A percentile compares a stretch with the other conserved stretches of the same genome.
These are phyloP conservation scores for Aspergillus affinis DNA, from an alignment of 495 filamentous ascomycete genomes.

Conservation along the genomic window DNA sequence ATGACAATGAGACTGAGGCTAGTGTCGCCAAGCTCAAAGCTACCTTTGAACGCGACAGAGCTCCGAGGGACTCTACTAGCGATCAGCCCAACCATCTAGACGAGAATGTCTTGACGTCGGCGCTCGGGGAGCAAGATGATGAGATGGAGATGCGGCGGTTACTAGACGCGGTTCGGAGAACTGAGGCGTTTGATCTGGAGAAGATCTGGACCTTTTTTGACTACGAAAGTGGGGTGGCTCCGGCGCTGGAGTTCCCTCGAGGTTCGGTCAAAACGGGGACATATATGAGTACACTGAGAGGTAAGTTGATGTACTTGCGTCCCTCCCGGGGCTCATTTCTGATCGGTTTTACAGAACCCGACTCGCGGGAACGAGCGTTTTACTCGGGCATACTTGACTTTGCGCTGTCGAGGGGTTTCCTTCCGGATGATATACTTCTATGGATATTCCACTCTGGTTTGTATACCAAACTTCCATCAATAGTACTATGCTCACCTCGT, in stretches of 20 bases:
- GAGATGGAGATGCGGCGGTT: slow-evolving; percentile 57
- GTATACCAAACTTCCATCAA: slow-evolving; percentile 8
- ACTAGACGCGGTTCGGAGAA: slow-evolving; percentile 69
- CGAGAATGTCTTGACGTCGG: slow-evolving; percentile 40
- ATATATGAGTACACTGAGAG: slow-evolving; percentile 34
- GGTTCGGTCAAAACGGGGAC: slow-evolving; percentile 26
- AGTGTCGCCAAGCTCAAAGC: slow-evolving; percentile 54
- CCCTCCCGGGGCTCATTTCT: not conserved
- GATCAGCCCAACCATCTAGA: slow-evolving; percentile 34
- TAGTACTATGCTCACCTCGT: slow-evolving; percentile 13
- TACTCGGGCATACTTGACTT: slow-evolving; percentile 66
- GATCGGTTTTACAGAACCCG: slow-evolving; percentile 34
- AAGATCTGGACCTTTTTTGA: slow-evolving; percentile 70
- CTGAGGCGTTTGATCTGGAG: slow-evolving; percentile 62
- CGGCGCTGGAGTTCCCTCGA: slow-evolving; percentile 36
- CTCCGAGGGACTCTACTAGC: not conserved
- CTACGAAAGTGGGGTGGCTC: slow-evolving; percentile 28
- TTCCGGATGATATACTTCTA: slow-evolving; percentile 68
- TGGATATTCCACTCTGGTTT: slow-evolving; percentile 72
- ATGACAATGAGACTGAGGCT: slow-evolving; percentile 57
- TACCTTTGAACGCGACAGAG: slow-evolving; percentile 30
- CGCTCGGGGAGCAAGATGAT: slow-evolving; percentile 52
- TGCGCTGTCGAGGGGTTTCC: slow-evolving; percentile 49
- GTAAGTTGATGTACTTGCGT: slow-evolving; percentile 22
- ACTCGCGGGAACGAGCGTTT: slow-evolving; percentile 60